Conservation (phyloP, 352 stramenopile species). For the Aphanomyces invadans region DNA sequence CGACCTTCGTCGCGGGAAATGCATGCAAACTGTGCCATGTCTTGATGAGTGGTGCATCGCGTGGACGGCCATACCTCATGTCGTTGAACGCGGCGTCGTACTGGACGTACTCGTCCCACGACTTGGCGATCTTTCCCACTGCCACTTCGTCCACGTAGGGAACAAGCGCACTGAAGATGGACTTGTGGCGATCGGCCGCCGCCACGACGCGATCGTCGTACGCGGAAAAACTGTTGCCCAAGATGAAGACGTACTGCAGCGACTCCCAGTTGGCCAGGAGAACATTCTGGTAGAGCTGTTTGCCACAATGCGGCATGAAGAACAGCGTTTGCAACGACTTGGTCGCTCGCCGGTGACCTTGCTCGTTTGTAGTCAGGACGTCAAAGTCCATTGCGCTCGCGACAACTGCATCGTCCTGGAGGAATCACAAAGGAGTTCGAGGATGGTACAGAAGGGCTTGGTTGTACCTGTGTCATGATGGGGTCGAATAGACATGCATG, state of each 20-base stretch:
- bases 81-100: conserved; percentile 80
- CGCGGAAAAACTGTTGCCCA: conserved; percentile 85
- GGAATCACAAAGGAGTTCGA: background rate
- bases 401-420: conserved; percentile 51
- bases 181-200: conserved; percentile 33
- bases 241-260: conserved; percentile 46
- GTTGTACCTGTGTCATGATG: conserved; percentile 62
- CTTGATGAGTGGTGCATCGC: background rate
- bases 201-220: conserved; percentile 64
- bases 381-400: conserved; percentile 35
- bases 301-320: conserved; percentile 89
- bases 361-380: conserved; percentile 58
- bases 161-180: conserved; percentile 42
- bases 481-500: conserved; percentile 55
- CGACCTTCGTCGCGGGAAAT: background rate
- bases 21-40: conserved; percentile 15
- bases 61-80: conserved; percentile 30
- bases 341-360: conserved; percentile 34
- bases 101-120: conserved; percentile 43
- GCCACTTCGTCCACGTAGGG: conserved; percentile 42
- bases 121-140: conserved; percentile 37
- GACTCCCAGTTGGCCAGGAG: conserved; percentile 68
- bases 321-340: conserved; percentile 54
- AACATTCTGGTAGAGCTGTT: conserved; percentile 84
- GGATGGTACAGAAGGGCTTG: background rate